phyloP scores from a whole-genome alignment of 306 rosid genomes.

The Dryas drummondii region DNA sequence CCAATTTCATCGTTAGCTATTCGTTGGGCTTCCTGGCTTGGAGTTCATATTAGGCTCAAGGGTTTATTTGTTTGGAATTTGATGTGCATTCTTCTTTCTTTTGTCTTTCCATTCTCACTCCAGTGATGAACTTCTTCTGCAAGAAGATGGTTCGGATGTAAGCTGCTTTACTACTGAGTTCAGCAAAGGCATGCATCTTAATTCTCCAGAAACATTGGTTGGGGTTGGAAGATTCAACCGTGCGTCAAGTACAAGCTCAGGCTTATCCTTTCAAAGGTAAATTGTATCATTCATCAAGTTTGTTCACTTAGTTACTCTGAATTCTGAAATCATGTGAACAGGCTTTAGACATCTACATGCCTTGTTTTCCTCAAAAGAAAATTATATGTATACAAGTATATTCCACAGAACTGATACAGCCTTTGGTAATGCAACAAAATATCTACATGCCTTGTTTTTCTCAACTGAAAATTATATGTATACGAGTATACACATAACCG shows the following conservation, averaged over 20 bases:
- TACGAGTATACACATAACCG: neutral
- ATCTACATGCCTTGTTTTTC: neutral
- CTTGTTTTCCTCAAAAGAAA: neutral
- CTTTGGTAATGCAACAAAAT: neutral
- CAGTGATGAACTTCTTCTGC: constrained; percentile 97
- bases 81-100: neutral
- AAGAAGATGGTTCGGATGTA: constrained; percentile 77
- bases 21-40: constrained; percentile 2
- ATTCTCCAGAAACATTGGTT: constrained; percentile 57
- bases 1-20: neutral
- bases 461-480: neutral
- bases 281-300: constrained; percentile 9
- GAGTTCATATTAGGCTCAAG: neutral
- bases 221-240: constrained; percentile 66
- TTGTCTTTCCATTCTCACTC: constrained; percentile 32
- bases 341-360: neutral
- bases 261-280: constrained; percentile 63
- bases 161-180: constrained; percentile 55
- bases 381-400: neutral
- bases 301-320: neutral
- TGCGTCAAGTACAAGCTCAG: constrained; percentile 45
- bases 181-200: constrained; percentile 64
- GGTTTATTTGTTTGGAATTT: constrained; percentile 2
- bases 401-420: neutral
- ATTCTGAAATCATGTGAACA: neutral